These are phyloP conservation scores for Gastrolobium bilobum DNA, from an alignment of 306 rosid species.

Conservation along the genomic window DNA sequence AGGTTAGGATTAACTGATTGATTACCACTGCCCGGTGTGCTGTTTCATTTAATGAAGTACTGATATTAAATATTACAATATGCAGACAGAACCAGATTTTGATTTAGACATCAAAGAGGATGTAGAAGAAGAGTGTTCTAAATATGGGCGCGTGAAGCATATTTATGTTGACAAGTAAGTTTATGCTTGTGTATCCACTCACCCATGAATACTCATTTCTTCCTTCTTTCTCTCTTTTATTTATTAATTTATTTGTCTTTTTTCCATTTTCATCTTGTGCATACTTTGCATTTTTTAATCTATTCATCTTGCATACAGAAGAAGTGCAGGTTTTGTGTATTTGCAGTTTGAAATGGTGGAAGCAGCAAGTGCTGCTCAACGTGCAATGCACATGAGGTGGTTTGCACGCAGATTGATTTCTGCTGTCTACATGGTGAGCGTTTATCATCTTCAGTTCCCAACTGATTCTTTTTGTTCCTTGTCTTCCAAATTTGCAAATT, in stretches of 20 bases:
- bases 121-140: constrained; percentile 96
- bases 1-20: constrained; percentile 64
- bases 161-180: constrained; percentile 92
- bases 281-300: not conserved
- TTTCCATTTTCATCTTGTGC: constrained; percentile 4
- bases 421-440: constrained; percentile 82
- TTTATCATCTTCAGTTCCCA: not conserved
- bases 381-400: constrained; percentile 95
- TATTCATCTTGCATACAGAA: constrained; percentile 59
- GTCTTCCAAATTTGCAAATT: not conserved
- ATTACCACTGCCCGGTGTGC: constrained; percentile 5
- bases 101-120: constrained; percentile 94
- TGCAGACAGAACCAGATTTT: constrained; percentile 90
- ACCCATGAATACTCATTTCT: constrained; percentile 15
- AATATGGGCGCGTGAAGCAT: constrained; percentile 91
- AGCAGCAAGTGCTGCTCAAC: constrained; percentile 90
- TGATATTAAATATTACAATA: constrained; percentile 44
- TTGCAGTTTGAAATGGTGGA: constrained; percentile 84
- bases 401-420: constrained; percentile 89
- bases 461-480: not conserved
- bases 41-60: constrained; percentile 24
- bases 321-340: constrained; percentile 92
- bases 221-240: too few relatives aligned
- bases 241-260: not conserved
- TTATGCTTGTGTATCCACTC: not conserved